A percentile compares a stretch with the other conserved stretches of the same genome.
Evolutionary conservation across 1,284 basidiomycete genomes (phyloP).

Genomic region (Sanguinoderma infundibulare): DNA sequence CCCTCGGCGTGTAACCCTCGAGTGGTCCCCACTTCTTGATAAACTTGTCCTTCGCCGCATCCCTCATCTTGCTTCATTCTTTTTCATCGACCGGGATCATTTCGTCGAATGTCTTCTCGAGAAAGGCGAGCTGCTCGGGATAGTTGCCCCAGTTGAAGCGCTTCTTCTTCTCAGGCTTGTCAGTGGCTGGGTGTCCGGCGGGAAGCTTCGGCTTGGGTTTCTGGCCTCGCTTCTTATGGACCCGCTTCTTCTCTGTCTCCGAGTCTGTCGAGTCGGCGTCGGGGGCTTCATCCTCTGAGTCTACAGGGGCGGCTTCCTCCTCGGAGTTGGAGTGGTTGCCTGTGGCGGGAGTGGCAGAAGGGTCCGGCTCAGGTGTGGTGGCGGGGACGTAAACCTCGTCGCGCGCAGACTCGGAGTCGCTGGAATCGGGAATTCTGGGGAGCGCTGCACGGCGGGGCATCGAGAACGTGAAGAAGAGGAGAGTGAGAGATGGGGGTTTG

Average conservation of each 20-base stretch:
- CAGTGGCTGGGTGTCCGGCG: not conserved
- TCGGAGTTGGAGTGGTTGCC: too few relatives aligned
- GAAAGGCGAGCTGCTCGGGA: not conserved
- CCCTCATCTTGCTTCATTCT: not conserved
- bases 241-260: not conserved
- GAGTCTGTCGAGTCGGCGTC: not conserved
- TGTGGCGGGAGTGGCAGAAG: not conserved
- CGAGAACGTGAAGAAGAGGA: not conserved
- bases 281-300: too few relatives aligned
- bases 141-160: not conserved
- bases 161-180: not conserved
- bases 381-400: not conserved
- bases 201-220: not conserved
- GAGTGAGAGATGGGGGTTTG: not conserved
- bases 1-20: not conserved
- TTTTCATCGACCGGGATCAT: not conserved
- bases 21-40: not conserved
- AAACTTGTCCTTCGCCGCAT: not conserved
- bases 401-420: not conserved
- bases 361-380: not conserved
- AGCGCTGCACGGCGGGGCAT: not conserved
- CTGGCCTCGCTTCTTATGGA: not conserved
- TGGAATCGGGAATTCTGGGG: not conserved
- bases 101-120: not conserved
- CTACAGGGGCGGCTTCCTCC: too few relatives aligned